phyloP scores from a whole-genome alignment of 306 rosid genomes.

The Spatholobus suberectus region DNA sequence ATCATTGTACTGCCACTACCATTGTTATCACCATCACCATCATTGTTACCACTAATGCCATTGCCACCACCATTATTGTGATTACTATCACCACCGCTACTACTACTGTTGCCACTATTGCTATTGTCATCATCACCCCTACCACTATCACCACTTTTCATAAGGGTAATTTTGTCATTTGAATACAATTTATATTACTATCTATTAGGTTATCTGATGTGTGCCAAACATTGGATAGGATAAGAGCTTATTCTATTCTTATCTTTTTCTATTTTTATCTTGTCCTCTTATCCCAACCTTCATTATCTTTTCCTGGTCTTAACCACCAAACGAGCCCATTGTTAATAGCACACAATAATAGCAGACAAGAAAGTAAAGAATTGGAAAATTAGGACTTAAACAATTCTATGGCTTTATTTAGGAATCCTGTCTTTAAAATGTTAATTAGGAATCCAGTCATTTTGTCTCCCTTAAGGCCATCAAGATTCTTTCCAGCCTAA shows the following conservation, averaged over 20 bases:
- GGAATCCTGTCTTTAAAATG: constrained; percentile 17
- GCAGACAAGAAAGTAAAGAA: not conserved
- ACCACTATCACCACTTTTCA: too few relatives aligned
- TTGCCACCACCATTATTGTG: too few relatives aligned
- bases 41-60: too few relatives aligned
- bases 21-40: not conserved
- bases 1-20: not conserved
- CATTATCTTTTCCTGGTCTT: not conserved
- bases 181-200: not conserved
- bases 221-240: not conserved
- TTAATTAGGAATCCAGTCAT: not conserved
- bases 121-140: too few relatives aligned
- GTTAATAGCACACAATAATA: constrained; percentile 7
- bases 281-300: not conserved
- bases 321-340: not conserved
- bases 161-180: not conserved
- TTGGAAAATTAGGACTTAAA: constrained; percentile 1
- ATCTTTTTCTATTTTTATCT: not conserved
- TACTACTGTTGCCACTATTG: too few relatives aligned
- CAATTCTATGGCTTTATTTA: not conserved
- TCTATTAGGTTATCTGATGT: not conserved
- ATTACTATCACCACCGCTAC: not conserved
- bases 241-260: not conserved
- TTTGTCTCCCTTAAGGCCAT: constrained; percentile 4
- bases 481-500: not conserved